Evolutionary conservation across 768 basidiomycete species (phyloP).

Genomic region (Auricularia heimuer): DNA sequence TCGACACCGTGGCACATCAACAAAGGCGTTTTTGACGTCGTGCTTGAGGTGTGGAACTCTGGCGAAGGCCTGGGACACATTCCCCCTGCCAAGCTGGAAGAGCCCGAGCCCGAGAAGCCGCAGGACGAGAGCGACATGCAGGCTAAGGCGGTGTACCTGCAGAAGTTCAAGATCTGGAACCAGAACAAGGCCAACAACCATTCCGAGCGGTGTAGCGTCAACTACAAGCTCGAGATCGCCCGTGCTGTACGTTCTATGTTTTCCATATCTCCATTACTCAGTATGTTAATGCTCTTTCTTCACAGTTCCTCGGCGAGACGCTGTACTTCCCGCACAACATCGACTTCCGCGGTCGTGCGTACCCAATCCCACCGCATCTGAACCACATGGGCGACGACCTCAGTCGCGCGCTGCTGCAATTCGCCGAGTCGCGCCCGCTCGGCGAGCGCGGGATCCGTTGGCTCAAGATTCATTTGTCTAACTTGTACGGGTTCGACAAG

Average conservation of each 20-base stretch:
- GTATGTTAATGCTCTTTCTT: constrained; percentile 7
- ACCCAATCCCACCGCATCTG: constrained; percentile 91
- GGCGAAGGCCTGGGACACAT: constrained; percentile 77
- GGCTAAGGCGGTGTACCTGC: constrained; percentile 44
- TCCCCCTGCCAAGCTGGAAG: constrained; percentile 60
- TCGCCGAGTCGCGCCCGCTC: constrained; percentile 69
- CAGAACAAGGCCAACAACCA: constrained; percentile 71
- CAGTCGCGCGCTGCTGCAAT: constrained; percentile 74
- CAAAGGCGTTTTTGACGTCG: constrained; percentile 60
- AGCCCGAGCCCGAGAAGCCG: constrained; percentile 52
- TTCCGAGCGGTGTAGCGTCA: constrained; percentile 84
- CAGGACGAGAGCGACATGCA: constrained; percentile 43
- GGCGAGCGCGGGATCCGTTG: constrained; percentile 81
- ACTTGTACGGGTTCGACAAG: constrained; percentile 91
- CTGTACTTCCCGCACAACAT: constrained; percentile 94
- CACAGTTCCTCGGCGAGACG: constrained; percentile 72
- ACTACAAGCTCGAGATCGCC: constrained; percentile 96
- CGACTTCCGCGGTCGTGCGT: constrained; percentile 95
- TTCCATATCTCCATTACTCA: neutral
- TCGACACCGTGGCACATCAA: constrained; percentile 89
- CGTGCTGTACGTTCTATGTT: constrained; percentile 51
- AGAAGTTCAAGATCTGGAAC: constrained; percentile 43
- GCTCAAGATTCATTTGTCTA: constrained; percentile 93
- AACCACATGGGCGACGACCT: constrained; percentile 95
- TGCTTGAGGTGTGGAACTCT: constrained; percentile 77